Base-by-base conservation (phyloP, 1,139 yeast genomes). In the Yamadazyma songkhlaensis region DNA sequence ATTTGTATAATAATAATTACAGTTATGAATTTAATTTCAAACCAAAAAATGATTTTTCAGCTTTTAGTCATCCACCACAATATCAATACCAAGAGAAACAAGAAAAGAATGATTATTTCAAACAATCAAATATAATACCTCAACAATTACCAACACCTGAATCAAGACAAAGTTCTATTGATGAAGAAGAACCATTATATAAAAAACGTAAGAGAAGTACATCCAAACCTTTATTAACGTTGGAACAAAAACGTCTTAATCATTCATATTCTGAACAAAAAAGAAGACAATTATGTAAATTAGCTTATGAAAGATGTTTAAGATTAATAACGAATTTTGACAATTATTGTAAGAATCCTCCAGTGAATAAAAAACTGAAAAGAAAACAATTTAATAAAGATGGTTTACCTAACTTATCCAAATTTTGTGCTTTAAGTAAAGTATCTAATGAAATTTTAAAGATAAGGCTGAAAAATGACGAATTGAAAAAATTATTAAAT, bases 231-330 rank as follows among this genome's bases (percentile, higher is more conserved):
- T 55, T 68, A 10, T 65, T 84, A 20, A 59, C 84, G 0, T 73
- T 77, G 36, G 84, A 81, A 49, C 88, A 85, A 54, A 84, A 83
- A 52, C 70, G 92, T 39, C 56, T 71, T 38, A 83, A 84, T 51
- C 96, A 87, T 56, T 79, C 85, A 6, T 69, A 77, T 35, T 79
- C 86, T 37, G 96, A 87, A 57, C 88, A 86, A 59, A 77, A 78
- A 50, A 72, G 96, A 40, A 70, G 96, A 32, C 81, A 79, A 45
- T 60, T 75, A 48, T 86, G 90, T 54, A 85, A 84, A 57, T 62
- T 66, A 25, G 80, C 85, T 1, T 79, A 79, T 53, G 81, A 79
- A 38, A 53, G 77, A 40, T 70, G 77, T 48, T 57, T 71, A 34
- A 55, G 67, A 29, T 55, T 69, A 33, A 63, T 71, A 27, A 66